Evolutionary conservation across 2,329 filamentous ascomycete genomes (phyloP), one percentile per base, ranked within the genome.

Genomic region (Ceratocystis lukuohia): DNA sequence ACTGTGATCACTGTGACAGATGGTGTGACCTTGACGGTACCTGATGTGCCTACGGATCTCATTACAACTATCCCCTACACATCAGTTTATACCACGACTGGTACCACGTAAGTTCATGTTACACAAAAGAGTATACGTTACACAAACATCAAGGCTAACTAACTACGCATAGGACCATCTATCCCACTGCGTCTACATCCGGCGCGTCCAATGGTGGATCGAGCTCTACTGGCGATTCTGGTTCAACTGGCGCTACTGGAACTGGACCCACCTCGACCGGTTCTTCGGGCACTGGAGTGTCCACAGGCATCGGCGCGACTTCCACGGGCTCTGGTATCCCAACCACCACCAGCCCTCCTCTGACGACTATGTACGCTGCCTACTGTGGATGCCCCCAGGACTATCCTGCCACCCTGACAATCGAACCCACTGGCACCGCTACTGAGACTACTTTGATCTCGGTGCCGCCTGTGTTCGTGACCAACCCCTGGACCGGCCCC

Each of bases 401-500:
- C 20, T 67, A 67, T 33, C 66, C 62, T 4, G 41, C 66, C n/a
- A 65, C 62, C 5, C 30, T 67, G 12, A 67, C 66, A 1, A 37
- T 67, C 17, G 48, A 53, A 28, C 66, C 66, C 5, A 62, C 56
- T n/a, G 66, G 66, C 8, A 67, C 66, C 15, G 62, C 65, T 30
- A 62, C 62, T 1, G 56, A 56, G 12, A 67, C 66, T 2, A 67
- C 66, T 2, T 3, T 67, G 1, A 65, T 67, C 30, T 67, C 66
- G 0, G 63, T 67, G 3, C 66, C 66, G 1, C 62, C 66, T 12
- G 64, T 62, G 2, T 62, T 20, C 4, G 66, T 67, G 1, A 67
- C 66, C 12, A 67, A 67, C 66, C 50, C 66, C 2, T 67, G 61
- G 8, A n/a, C 45, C 2, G 66, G 66, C 15, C 66, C 66, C 8